Base-by-base conservation (phyloP, 2,329 filamentous ascomycete species). In the Ophiostoma australiae region DNA sequence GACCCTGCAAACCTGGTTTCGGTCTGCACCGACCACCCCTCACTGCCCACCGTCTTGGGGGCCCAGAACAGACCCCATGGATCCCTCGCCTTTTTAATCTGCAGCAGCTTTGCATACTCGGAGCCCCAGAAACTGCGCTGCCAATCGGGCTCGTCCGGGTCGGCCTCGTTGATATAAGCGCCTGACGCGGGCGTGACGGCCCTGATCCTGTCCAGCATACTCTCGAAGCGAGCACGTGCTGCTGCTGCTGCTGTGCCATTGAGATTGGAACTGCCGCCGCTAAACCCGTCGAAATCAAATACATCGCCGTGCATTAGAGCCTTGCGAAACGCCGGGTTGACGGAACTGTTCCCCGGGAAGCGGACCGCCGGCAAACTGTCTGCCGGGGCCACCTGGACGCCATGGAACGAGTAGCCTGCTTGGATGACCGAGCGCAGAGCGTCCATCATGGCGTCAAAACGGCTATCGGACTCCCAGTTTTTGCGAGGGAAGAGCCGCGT, bases 1-100 rank as follows among this genome's bases (percentile, higher is more conserved):
- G 48, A 52, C 48, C n/a, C 48, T 20, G 48, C 48, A n/a, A n/a
- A 52, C 48, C 48, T 52, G 48, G 17, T 8, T 23, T 52, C 48
- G 0, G 48, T 52, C 48, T 52, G 48, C 48, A 52, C 48, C 48
- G 48, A 52, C 48, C 48, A 52, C 48, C 48, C 48, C 15, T 58
- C 52, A 58, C 52, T 58, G 10, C 52, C 52, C n/a, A 58, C 52
- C 23, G n/a, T 58, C 52, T 11, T 58, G n/a, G 52, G 52, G n/a
- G 23, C 52, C 48, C n/a, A 13, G 1, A 58, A 58, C n/a, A 58
- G 10, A 7, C 52, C 23, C 52, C 52, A 58, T 11, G 20, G 52
- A 27, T 58, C 23, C 23, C 23, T 58, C n/a, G n/a, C 52, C 52
- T 58, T 58, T 27, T 52, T 52, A 7, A 52, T 52, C 8, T 20